Evolutionary conservation across 345 rosid species (phyloP).

Genomic region (Eucalyptus fibrosa): DNA sequence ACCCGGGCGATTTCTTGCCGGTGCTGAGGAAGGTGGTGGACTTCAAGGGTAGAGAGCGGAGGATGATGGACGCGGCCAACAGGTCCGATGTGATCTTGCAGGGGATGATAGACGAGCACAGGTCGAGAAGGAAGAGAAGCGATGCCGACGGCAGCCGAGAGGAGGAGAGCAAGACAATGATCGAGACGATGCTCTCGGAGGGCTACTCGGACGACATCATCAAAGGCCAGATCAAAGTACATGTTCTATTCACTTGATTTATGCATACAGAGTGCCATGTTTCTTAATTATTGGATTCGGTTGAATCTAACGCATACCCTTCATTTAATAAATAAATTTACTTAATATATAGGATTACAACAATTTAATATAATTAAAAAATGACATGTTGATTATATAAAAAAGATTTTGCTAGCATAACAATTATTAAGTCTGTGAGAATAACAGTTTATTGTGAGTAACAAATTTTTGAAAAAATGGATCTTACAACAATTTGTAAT

Average conservation of each 20-base stretch:
- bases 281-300: neutral
- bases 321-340: too few relatives aligned
- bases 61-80: neutral
- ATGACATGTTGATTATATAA: too few relatives aligned
- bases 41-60: constrained; percentile 15
- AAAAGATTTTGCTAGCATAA: too few relatives aligned
- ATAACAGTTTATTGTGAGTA: too few relatives aligned
- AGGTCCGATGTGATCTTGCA: constrained; percentile 33
- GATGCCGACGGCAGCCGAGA: neutral
- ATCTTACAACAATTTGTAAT: too few relatives aligned
- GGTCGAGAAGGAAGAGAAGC: neutral
- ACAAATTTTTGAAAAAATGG: too few relatives aligned
- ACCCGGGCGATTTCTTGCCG: constrained; percentile 36
- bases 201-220: constrained; percentile 30
- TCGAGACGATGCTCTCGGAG: constrained; percentile 29
- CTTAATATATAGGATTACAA: neutral
- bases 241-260: neutral
- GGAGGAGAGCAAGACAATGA: constrained; percentile 30
- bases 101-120: constrained; percentile 29
- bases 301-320: neutral
- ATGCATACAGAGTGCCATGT: neutral
- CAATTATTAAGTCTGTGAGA: too few relatives aligned
- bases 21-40: constrained; percentile 14
- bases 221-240: constrained; percentile 23
- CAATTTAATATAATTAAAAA: too few relatives aligned